These are phyloP conservation scores for Yarrowia alimentaria DNA, from an alignment of 805 yeast genomes.

Conservation along the genomic window DNA sequence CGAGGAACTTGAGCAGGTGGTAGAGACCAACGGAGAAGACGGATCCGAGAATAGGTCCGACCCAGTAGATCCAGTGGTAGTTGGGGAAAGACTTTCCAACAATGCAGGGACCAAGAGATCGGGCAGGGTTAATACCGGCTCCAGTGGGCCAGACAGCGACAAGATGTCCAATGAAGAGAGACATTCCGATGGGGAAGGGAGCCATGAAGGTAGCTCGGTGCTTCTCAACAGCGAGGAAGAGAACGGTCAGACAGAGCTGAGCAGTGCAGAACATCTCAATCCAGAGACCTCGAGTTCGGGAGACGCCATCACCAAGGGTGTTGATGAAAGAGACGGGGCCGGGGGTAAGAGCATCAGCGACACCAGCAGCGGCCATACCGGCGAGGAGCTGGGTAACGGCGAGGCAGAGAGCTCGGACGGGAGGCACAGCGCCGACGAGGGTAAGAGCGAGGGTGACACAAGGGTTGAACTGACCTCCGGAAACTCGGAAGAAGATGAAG, in stretches of 20 bases:
- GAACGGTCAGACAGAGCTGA: conserved; percentile 69
- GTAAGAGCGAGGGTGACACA: conserved; percentile 76
- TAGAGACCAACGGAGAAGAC: conserved; percentile 64
- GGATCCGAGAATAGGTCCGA: conserved; percentile 79
- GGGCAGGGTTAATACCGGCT: conserved; percentile 90
- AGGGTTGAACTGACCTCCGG: conserved; percentile 90
- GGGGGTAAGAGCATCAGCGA: conserved; percentile 81
- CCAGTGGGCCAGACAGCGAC: conserved; percentile 81
- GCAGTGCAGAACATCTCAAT: conserved; percentile 79
- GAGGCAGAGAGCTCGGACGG: conserved; percentile 66
- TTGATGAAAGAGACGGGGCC: conserved; percentile 72
- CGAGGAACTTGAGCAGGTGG: conserved; percentile 61
- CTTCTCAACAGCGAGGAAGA: conserved; percentile 81
- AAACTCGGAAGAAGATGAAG: conserved; percentile 65
- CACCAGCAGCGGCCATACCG: conserved; percentile 92
- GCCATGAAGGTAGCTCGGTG: conserved; percentile 73
- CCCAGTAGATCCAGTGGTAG: conserved; percentile 92
- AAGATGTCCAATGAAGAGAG: conserved; percentile 79
- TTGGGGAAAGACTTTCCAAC: conserved; percentile 70
- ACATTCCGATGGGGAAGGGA: conserved; percentile 78
- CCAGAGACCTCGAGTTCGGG: conserved; percentile 72
- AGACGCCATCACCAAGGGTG: conserved; percentile 66
- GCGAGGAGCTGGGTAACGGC: conserved; percentile 69
- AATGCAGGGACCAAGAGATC: conserved; percentile 80
- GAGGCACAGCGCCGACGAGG: conserved; percentile 71